Base-by-base conservation (phyloP, 345 rosid species). In the Gynandropsis gynandra region DNA sequence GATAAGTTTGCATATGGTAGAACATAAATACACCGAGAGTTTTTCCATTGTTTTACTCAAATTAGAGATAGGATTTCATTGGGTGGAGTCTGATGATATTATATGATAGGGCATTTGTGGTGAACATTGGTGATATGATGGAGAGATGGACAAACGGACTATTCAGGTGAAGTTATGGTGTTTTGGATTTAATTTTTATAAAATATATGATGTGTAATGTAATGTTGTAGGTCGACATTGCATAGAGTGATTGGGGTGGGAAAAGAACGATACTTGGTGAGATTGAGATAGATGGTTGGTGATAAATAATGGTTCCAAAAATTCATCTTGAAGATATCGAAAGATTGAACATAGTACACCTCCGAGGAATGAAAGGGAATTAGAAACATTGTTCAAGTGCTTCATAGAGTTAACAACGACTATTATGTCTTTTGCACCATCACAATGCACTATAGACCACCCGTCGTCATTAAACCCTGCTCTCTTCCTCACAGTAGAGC, bases 311-410 rank as follows among this genome's bases (percentile, higher is more conserved):
- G 16, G 4, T 31, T 64, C 42, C 5, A 36, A 38, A 10, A 13
- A 53, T n/a, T n/a, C n/a, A n/a, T n/a, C n/a, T n/a, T n/a, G n/a
- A n/a, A n/a, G n/a, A n/a, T n/a, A n/a, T n/a, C n/a, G n/a, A n/a
- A n/a, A n/a, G n/a, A n/a, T n/a, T n/a, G n/a, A n/a, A 71, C 99
- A 93, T 13, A 93, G 85, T 41, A 88, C 79, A 3, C 99, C 99
- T 55, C 99, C 99, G 33, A 93, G 66, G 47, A 76, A 72, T 1
- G 95, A 59, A 29, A 85, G 68, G 17, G 97, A 68, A 66, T 69
- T 73, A 56, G 80, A 72, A 29, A 72, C 50, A 40, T 48, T 71
- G 41, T 52, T 71, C 65, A 85, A 69, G 66, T 68, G 77, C 72
- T 83, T 93, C 8, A 85, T 78, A 15, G 89, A 78, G 72, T 81